Evolutionary conservation across 495 filamentous ascomycete species (phyloP), one percentile per base, ranked within the genome.

Genomic region (Terfezia claveryi): DNA sequence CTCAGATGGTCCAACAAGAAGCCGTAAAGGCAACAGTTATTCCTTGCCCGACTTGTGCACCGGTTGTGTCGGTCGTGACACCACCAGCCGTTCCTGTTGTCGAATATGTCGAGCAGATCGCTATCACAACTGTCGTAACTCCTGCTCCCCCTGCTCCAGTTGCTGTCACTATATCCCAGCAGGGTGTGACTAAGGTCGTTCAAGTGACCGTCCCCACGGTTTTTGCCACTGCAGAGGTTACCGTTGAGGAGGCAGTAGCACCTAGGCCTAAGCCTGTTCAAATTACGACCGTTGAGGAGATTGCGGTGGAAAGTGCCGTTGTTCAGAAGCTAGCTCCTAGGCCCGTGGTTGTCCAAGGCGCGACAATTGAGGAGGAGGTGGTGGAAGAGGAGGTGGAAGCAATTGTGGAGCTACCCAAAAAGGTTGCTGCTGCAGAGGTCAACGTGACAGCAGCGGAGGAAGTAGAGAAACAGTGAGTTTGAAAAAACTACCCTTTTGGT

Each of bases 1-100:
- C 37, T 17, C 36, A 23, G n/a, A 50, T 54, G 38, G 37, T 54
- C 10, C 59, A 37, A 61, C 56, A 14, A 57, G 49, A 27, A 37
- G 60, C 41, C 12, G 41, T 46, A 2, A 4, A 46, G 41, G 17
- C 41, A 14, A 46, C 41, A 4, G 17, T 46, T 4, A 14, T 46
- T 46, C 41, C 41, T 6, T 46, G 41, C 41, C 41, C 41, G 14
- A 46, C 41, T 5, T 46, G 41, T 8, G 59, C 60, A 50, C 60
- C 60, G 8, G 50, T 16, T 16, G 12, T 36, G 14, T 12, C 23
- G 2, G 50, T 52, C 23, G 12, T n/a, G 6, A 36, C 50, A 16
- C 14, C 50, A 23, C 17, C 50, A 23, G 50, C 12, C 12, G 50
- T 52, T 14, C 12, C 23, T 36, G 50, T 36, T 23, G 17, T 23